Conservation (phyloP, 106 monocot genomes). For the Posidonia australis region DNA sequence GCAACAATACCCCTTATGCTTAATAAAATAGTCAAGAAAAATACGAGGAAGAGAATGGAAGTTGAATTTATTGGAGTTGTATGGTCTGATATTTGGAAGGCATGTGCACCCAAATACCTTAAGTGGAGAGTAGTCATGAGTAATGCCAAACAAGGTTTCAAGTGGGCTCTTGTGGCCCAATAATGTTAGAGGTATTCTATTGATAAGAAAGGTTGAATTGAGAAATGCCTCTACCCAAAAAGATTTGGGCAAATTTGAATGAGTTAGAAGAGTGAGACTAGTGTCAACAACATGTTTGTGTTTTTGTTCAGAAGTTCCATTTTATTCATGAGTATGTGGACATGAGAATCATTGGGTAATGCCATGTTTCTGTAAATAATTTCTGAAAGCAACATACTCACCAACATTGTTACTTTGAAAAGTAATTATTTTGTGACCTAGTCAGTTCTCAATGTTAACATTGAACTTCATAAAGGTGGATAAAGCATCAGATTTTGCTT, state of each 20-base stretch:
- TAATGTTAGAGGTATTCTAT: not conserved
- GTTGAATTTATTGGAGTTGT: not conserved
- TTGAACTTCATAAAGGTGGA: not conserved
- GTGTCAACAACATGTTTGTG: not conserved
- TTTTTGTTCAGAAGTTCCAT: not conserved
- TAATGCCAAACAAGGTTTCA: no score
- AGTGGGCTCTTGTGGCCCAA: no score
- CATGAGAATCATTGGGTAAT: not conserved
- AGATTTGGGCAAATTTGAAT: not conserved
- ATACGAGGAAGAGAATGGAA: not conserved
- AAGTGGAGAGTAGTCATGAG: not conserved
- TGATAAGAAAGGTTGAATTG: not conserved
- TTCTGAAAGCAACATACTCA: not conserved
- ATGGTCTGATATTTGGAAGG: not conserved
- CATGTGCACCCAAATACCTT: slow-evolving; percentile 1
- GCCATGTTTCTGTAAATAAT: not conserved
- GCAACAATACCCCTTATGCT: slow-evolving; percentile 4
- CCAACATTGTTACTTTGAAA: not conserved
- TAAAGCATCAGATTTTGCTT: not conserved
- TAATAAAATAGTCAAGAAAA: slow-evolving; percentile 1
- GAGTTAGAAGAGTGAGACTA: not conserved
- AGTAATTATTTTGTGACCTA: not conserved
- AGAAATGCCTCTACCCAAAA: not conserved
- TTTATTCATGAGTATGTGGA: not conserved
- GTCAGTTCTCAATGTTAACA: not conserved